phyloP scores from a whole-genome alignment of 2,329 filamentous ascomycete species.

The Fragosphaeria purpurea region DNA sequence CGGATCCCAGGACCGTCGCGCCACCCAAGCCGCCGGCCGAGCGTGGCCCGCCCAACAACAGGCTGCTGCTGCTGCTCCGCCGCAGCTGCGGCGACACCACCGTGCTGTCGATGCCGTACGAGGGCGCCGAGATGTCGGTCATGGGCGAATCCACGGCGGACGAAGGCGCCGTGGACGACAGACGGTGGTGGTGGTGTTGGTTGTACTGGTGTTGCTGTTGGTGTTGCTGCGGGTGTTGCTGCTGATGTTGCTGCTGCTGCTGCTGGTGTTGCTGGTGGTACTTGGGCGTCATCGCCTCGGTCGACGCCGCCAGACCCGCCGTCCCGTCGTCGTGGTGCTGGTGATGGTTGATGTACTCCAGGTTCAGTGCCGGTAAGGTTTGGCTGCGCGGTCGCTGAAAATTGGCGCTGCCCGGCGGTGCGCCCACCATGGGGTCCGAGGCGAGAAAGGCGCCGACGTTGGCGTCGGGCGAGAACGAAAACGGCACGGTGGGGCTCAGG shows the following conservation, averaged over 20 bases:
- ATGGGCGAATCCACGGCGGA: conserved; percentile 43
- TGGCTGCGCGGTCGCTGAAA: conserved; percentile 75
- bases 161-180: conserved; percentile 37
- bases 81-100: conserved; percentile 35
- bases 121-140: conserved; percentile 32
- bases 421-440: conserved; percentile 24
- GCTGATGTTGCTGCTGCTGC: conserved; percentile 31
- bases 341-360: conserved; percentile 44
- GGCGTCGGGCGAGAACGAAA: conserved; percentile 66
- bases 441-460: conserved; percentile 54
- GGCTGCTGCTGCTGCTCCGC: conserved; percentile 40
- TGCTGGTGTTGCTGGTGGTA: conserved; percentile 43
- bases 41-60: conserved; percentile 21
- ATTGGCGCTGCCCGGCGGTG: conserved; percentile 33
- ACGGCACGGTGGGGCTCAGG: conserved; percentile 64
- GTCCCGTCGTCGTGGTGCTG: neutral
- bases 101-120: conserved; percentile 28
- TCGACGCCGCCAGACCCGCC: neutral
- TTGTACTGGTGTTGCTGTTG: neutral
- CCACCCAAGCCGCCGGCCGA: conserved; percentile 16
- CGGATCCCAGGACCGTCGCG: conserved; percentile 1
- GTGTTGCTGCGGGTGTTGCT: conserved; percentile 25
- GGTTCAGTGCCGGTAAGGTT: conserved; percentile 67
- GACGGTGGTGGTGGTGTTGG: conserved; percentile 20
- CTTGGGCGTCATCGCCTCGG: conserved; percentile 33